Evolutionary conservation across 1,284 basidiomycete species (phyloP), one percentile per base, ranked within the genome.

Genomic region (Anthracocystis panici-leucophaei): DNA sequence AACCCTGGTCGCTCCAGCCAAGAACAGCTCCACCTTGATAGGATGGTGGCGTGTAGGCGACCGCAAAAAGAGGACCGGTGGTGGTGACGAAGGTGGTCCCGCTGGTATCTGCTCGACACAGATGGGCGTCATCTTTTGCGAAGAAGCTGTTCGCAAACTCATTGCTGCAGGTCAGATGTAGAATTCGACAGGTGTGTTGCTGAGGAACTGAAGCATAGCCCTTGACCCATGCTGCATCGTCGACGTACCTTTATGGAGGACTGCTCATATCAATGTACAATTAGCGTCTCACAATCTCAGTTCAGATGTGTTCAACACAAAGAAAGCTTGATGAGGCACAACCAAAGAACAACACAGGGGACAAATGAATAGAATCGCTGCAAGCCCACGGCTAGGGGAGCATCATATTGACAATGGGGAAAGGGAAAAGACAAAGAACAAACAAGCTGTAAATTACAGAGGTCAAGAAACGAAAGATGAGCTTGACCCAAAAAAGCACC

Each of bases 41-140:
- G 79, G 79, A 2, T 80, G 79, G 79, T 80, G 79, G 79, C 69
- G 74, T 5, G 46, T 78, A 0, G 79, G 79, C 27, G 67, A 65
- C 16, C 57, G 72, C 14, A 58, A 64, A 38, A 62, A 46, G 35
- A 57, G 62, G 29, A 53, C 55, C 2, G 67, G 67, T 3, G 79
- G 79, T 16, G 75, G 79, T 11, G 79, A 80, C 31, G 23, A 64
- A 25, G 78, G 78, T 10, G 74, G 67, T 7, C 68, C 78, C 1
- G 68, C 66, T 0, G 79, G 79, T 0, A 65, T 80, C 35, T 80
- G 79, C 46, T 76, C 63, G 16, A 71, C 71, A 11, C 49, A 62
- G 49, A 52, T 73, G 61, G 79, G 79, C 14, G 64, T 65, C 54
- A 64, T 79, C 25, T 80, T 74, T 49, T 80, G 79, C 57, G 52